Evolutionary conservation across 805 yeast genomes (phyloP), one percentile per base, ranked within the genome.

Genomic region (Spathaspora passalidarum): DNA sequence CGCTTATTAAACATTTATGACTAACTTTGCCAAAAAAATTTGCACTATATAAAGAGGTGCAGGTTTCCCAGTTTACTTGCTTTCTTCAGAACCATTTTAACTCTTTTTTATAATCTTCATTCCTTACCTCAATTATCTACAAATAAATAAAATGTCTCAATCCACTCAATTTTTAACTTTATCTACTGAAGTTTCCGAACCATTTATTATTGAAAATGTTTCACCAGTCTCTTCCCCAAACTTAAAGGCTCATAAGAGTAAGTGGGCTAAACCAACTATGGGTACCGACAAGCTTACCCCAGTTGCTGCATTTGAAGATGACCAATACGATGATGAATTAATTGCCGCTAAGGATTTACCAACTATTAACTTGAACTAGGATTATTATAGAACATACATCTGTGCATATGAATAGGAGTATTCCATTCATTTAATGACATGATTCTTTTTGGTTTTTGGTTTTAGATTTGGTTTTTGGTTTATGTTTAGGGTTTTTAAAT

Each of bases 131-230:
- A 34, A 17, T 29, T 29, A 8, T n/a, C 6, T 22, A 7, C 38
- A 16, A 17, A 34, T 14, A 16, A 6, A 36, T 39, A 39, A 6
- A 14, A 39, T 39, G 34, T 7, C 32, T 26, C 34, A 13, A 16
- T 16, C 32, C 2, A 20, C 36, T 23, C 20, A 45, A 32, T 82
- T 79, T 63, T 71, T 83, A 62, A 70, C 74, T 40, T 72, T 83
- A 61, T 73, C 84, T 34, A 73, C 80, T 44, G 81, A 80, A 50
- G 64, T 75, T 42, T 72, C 79, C 47, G 72, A 78, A 62, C 88
- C 90, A 53, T 83, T 82, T 56, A 75, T 84, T 45, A 82, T 84
- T 56, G 82, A 83, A 56, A 65, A 77, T 49, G 73, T 82, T 39
- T 81, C 88, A 1, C 88, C 88, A 29, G 73, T 73, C 7, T 73